Evolutionary conservation across 371 early-diverging fungal species (phyloP).

Genomic region (Mortierella polycephala): DNA sequence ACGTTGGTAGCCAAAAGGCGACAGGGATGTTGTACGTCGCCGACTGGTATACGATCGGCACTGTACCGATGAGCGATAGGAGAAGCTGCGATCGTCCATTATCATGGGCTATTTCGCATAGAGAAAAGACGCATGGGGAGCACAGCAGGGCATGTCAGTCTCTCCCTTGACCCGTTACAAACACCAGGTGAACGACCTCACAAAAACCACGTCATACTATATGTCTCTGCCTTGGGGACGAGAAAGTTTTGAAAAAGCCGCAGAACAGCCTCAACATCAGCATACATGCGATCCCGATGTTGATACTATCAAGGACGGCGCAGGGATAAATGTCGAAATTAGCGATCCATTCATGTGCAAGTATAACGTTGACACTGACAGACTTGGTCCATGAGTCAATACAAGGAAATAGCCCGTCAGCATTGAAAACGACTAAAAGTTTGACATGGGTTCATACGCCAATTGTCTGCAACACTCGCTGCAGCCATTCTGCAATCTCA

Average conservation of each 20-base stretch:
- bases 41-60: slow-evolving; percentile 85
- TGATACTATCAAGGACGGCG: slow-evolving; percentile 63
- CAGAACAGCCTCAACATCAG: slow-evolving; percentile 77
- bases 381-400: neutral
- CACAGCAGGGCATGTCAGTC: neutral
- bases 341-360: too few relatives aligned
- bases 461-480: slow-evolving; percentile 42
- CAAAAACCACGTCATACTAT: slow-evolving; percentile 63
- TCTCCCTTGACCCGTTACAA: too few relatives aligned
- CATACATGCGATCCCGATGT: slow-evolving; percentile 70
- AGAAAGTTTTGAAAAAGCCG: slow-evolving; percentile 68
- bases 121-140: neutral
- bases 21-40: slow-evolving; percentile 94
- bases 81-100: slow-evolving; percentile 77
- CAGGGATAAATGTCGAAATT: neutral
- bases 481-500: slow-evolving; percentile 52
- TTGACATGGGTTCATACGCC: slow-evolving; percentile 22
- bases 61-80: slow-evolving; percentile 86
- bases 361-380: too few relatives aligned
- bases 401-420: too few relatives aligned
- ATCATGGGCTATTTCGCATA: slow-evolving; percentile 64
- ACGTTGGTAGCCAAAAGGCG: slow-evolving; percentile 86
- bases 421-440: too few relatives aligned
- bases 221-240: slow-evolving; percentile 77
- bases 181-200: neutral